Evolutionary conservation across 176 grass and related monocot genomes (phyloP).

Genomic region (sorghum (Sorghum bicolor)): DNA sequence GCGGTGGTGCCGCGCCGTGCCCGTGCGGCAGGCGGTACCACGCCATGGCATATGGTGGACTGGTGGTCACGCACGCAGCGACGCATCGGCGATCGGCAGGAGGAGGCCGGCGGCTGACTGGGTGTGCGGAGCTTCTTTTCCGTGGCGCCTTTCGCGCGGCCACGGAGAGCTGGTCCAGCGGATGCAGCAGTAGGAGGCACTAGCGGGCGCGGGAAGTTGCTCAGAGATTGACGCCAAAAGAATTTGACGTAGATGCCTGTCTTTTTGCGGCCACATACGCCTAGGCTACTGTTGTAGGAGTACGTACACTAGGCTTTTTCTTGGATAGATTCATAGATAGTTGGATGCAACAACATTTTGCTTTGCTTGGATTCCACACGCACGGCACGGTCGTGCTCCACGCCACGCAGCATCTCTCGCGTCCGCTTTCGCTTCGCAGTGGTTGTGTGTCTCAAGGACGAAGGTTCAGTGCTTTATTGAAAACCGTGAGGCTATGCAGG

Average conservation of each 20-base stretch:
- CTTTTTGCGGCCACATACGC: background rate
- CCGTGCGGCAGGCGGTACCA: background rate
- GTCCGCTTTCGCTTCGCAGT: background rate
- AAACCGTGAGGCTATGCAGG: background rate
- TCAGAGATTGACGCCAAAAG: constrained; percentile 36
- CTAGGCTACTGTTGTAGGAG: background rate
- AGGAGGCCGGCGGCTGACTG: background rate
- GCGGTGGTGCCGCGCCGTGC: background rate
- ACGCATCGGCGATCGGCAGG: background rate
- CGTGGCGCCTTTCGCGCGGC: constrained; percentile 11
- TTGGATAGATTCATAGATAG: background rate
- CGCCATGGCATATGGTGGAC: background rate
- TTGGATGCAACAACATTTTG: constrained; percentile 3
- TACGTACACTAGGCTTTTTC: background rate
- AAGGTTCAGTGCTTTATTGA: constrained; percentile 15
- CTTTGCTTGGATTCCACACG: constrained; percentile 2
- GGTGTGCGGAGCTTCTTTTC: constrained; percentile 41
- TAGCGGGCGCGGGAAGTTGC: constrained; percentile 9
- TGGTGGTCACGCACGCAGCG: constrained; percentile 11
- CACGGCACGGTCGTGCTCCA: background rate
- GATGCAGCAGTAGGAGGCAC: background rate
- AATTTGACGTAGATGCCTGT: constrained; percentile 9
- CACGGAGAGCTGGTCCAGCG: constrained; percentile 20
- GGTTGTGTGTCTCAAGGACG: constrained; percentile 14
- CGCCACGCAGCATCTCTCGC: background rate